These are phyloP conservation scores for Hemileccinum impolitum DNA, from an alignment of 768 basidiomycete genomes.

Conservation along the genomic window DNA sequence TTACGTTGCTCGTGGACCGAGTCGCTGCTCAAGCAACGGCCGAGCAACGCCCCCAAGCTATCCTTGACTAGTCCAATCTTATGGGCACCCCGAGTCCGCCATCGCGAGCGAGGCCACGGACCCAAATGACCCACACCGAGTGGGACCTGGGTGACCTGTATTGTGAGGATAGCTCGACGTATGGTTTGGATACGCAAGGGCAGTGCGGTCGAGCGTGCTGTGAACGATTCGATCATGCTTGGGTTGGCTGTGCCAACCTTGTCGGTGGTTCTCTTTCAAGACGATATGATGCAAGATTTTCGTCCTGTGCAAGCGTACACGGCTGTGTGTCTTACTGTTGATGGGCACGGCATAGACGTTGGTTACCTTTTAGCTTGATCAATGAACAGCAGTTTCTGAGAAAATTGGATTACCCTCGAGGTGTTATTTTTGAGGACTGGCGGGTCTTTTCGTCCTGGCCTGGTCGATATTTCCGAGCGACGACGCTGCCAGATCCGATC, in stretches of 20 bases:
- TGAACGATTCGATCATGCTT: neutral
- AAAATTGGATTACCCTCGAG: too few relatives aligned
- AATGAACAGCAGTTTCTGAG: neutral
- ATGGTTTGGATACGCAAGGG: neutral
- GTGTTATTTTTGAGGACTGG: too few relatives aligned
- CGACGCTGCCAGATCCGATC: conserved; percentile 3
- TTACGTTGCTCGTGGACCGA: too few relatives aligned
- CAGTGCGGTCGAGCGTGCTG: neutral
- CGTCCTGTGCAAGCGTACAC: neutral
- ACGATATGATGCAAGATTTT: neutral
- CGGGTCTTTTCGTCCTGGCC: too few relatives aligned
- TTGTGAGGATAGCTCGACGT: neutral
- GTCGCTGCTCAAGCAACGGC: too few relatives aligned
- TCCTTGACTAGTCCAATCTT: too few relatives aligned
- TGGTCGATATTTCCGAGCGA: neutral
- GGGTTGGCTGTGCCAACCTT: neutral
- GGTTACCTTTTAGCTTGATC: neutral
- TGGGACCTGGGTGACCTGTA: too few relatives aligned
- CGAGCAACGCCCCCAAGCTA: neutral
- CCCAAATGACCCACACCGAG: too few relatives aligned
- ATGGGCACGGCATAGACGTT: neutral
- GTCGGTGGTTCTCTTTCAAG: neutral
- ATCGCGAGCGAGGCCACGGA: too few relatives aligned
- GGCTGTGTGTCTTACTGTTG: neutral
- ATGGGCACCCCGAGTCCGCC: too few relatives aligned